Conservation (phyloP, 2,329 filamentous ascomycete genomes). For the Cryphonectria japonica region DNA sequence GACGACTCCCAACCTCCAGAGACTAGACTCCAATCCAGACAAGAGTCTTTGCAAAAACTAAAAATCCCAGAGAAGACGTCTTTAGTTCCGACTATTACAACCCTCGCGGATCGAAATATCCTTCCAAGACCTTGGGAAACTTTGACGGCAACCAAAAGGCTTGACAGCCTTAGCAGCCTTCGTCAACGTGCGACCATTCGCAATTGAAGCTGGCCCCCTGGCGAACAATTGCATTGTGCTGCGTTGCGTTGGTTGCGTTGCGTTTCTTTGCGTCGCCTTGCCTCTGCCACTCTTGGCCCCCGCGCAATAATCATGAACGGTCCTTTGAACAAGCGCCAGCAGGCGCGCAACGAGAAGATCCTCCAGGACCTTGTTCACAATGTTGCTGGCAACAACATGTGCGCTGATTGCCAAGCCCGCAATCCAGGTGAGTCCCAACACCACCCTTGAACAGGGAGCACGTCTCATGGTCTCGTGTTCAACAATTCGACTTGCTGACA, state of each 20-base stretch:
- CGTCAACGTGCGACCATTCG: neutral
- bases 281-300: neutral
- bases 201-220: neutral
- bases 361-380: constrained; percentile 87
- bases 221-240: neutral
- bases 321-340: constrained; percentile 83
- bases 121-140: neutral
- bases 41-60: neutral
- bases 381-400: constrained; percentile 85
- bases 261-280: constrained; percentile 4
- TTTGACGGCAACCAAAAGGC: neutral
- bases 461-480: constrained; percentile 32
- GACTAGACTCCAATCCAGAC: neutral
- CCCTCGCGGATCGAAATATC: neutral
- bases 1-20: neutral
- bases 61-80: neutral
- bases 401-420: constrained; percentile 88
- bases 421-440: constrained; percentile 75
- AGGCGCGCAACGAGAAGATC: constrained; percentile 92
- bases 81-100: neutral
- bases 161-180: neutral
- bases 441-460: neutral
- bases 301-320: constrained; percentile 16
- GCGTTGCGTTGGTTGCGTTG: neutral
- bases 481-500: neutral